Conservation (phyloP, 2,329 filamentous ascomycete genomes). For the Rachicladosporium sp. region DNA sequence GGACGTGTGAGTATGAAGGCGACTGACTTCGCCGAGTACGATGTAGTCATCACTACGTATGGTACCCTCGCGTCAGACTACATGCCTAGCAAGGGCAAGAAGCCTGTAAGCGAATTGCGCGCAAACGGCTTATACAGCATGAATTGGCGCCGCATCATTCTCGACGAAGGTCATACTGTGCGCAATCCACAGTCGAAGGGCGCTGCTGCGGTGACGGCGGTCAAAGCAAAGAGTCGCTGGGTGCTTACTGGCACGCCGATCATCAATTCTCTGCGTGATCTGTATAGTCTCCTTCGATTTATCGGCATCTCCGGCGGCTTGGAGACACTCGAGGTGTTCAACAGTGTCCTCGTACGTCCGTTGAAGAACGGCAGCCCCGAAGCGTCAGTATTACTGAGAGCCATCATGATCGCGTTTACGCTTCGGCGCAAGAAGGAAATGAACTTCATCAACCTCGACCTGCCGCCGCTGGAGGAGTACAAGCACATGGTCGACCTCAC, state of each 20-base stretch:
- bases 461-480: constrained; percentile 67
- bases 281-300: constrained; percentile 70
- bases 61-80: constrained; percentile 60
- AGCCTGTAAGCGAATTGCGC: constrained; percentile 18
- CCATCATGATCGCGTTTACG: constrained; percentile 68
- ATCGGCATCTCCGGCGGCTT: constrained; percentile 64
- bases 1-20: constrained; percentile 42
- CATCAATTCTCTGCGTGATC: constrained; percentile 62
- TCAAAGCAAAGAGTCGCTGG: constrained; percentile 65
- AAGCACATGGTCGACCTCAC: constrained; percentile 64
- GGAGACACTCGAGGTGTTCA: constrained; percentile 61
- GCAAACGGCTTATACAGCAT: constrained; percentile 47
- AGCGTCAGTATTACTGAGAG: constrained; percentile 52
- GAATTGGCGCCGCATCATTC: constrained; percentile 65
- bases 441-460: constrained; percentile 69
- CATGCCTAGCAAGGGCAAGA: constrained; percentile 34
- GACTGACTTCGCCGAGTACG: constrained; percentile 50
- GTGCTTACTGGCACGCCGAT: constrained; percentile 54
- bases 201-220: constrained; percentile 52
- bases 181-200: constrained; percentile 60
- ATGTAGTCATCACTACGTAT: constrained; percentile 77
- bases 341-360: constrained; percentile 56
- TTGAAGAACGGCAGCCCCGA: constrained; percentile 45
- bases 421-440: constrained; percentile 77
- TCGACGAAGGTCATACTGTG: constrained; percentile 76